Conservation (phyloP, 768 basidiomycete species). For the Xanthoconium stramineum region DNA sequence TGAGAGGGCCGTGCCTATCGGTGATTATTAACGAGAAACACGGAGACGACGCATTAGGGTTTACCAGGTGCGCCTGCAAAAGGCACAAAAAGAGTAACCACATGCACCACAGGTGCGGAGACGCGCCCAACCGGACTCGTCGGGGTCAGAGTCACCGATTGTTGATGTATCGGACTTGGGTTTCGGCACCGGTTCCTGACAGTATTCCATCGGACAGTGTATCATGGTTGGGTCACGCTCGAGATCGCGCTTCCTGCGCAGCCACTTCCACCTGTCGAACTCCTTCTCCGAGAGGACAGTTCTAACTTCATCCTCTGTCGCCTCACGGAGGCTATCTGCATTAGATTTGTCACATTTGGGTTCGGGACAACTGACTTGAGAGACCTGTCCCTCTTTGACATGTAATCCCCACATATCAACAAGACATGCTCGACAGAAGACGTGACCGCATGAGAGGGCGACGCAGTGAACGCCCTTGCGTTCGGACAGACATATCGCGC, state of each 20-base stretch:
- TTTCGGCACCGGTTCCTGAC: slow-evolving; percentile 75
- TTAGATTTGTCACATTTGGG: slow-evolving; percentile 64
- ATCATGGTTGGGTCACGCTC: slow-evolving; percentile 81
- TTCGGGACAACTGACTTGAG: slow-evolving; percentile 77
- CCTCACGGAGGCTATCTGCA: slow-evolving; percentile 38
- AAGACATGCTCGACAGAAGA: slow-evolving; percentile 82
- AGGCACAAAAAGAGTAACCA: slow-evolving; percentile 76
- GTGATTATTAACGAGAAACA: slow-evolving; percentile 6
- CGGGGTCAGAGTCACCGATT: slow-evolving; percentile 32
- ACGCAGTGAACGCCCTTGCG: slow-evolving; percentile 76
- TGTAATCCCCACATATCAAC: slow-evolving; percentile 80
- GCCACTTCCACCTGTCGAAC: slow-evolving; percentile 71
- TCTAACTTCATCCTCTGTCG: slow-evolving; percentile 68
- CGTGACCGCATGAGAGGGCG: slow-evolving; percentile 65
- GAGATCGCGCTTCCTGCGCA: slow-evolving; percentile 65
- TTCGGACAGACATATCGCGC: slow-evolving; percentile 72
- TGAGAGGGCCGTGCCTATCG: slow-evolving; percentile 77
- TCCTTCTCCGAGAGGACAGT: slow-evolving; percentile 65
- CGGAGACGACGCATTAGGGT: slow-evolving; percentile 6
- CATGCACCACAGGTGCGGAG: slow-evolving; percentile 72
- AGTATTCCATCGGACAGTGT: slow-evolving; percentile 76
- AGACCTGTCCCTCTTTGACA: slow-evolving; percentile 75
- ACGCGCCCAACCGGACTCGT: slow-evolving; percentile 67
- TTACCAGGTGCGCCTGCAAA: slow-evolving; percentile 80
- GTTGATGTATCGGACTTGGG: slow-evolving; percentile 34